These are phyloP conservation scores for Lactarius tabidus DNA, from an alignment of 768 basidiomycete genomes.

Conservation along the genomic window DNA sequence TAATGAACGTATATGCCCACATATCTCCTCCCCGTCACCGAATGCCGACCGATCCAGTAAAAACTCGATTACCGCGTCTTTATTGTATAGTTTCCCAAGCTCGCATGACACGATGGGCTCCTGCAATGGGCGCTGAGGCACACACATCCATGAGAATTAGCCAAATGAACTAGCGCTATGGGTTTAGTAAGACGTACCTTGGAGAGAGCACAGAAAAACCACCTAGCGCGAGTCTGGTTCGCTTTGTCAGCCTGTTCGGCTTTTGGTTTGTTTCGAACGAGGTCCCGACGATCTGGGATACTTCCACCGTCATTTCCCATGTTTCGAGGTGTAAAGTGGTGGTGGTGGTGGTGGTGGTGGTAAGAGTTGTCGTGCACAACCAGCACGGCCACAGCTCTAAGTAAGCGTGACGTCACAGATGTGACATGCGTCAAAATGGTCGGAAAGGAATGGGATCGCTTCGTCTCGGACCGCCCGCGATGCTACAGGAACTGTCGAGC, in stretches of 20 bases:
- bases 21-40: slow-evolving; percentile 89
- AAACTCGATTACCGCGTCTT: slow-evolving; percentile 89
- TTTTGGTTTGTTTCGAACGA: slow-evolving; percentile 71
- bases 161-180: neutral
- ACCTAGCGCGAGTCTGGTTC: slow-evolving; percentile 80
- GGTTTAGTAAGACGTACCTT: slow-evolving; percentile 56
- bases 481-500: slow-evolving; percentile 89
- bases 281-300: slow-evolving; percentile 78
- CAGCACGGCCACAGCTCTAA: neutral
- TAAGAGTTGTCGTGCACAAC: too few species aligned
- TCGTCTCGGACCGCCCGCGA: slow-evolving; percentile 50
- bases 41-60: slow-evolving; percentile 77
- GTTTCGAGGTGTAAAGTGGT: neutral
- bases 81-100: slow-evolving; percentile 94
- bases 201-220: slow-evolving; percentile 93
- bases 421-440: slow-evolving; percentile 9
- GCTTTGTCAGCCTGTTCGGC: slow-evolving; percentile 89
- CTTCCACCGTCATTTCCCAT: slow-evolving; percentile 92
- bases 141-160: neutral
- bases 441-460: neutral
- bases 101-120: slow-evolving; percentile 90
- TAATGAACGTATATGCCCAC: slow-evolving; percentile 83
- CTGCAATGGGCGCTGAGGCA: slow-evolving; percentile 65
- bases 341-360: neutral
- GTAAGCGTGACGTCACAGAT: slow-evolving; percentile 1